phyloP scores from a whole-genome alignment of 257 asterid genomes.

The Solanum sejunctum region DNA sequence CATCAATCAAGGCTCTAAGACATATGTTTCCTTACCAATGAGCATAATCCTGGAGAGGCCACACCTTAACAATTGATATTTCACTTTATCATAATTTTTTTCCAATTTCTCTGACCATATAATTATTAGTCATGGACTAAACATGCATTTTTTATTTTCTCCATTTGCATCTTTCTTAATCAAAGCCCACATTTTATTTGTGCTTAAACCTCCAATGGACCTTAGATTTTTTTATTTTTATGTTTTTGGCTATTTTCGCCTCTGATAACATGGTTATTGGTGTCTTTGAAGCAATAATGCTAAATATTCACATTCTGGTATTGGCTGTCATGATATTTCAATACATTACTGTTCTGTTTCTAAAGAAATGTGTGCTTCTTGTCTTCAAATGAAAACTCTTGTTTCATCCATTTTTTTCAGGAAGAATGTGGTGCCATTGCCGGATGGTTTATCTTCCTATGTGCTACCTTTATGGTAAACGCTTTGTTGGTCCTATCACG shows the following conservation, averaged over 20 bases:
- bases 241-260: not conserved
- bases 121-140: not conserved
- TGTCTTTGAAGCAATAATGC: not conserved
- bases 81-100: not conserved
- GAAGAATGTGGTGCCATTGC: conserved; percentile 99
- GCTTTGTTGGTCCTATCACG: conserved; percentile 86
- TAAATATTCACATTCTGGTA: not conserved
- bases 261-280: not conserved
- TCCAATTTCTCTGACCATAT: not conserved
- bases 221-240: not conserved
- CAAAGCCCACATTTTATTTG: not conserved
- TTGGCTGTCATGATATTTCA: not conserved
- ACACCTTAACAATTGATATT: not conserved
- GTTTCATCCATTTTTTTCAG: conserved; percentile 30
- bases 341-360: not conserved
- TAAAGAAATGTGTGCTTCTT: not conserved
- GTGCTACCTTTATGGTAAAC: conserved; percentile 89
- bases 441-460: conserved; percentile 98
- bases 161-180: not conserved
- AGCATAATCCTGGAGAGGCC: not conserved
- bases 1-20: not conserved
- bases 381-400: conserved; percentile 1
- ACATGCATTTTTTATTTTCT: not conserved
- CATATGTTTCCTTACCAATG: not conserved
- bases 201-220: not conserved